Base-by-base conservation (phyloP, 2,329 filamentous ascomycete genomes). In the Hypocreales sp. region DNA sequence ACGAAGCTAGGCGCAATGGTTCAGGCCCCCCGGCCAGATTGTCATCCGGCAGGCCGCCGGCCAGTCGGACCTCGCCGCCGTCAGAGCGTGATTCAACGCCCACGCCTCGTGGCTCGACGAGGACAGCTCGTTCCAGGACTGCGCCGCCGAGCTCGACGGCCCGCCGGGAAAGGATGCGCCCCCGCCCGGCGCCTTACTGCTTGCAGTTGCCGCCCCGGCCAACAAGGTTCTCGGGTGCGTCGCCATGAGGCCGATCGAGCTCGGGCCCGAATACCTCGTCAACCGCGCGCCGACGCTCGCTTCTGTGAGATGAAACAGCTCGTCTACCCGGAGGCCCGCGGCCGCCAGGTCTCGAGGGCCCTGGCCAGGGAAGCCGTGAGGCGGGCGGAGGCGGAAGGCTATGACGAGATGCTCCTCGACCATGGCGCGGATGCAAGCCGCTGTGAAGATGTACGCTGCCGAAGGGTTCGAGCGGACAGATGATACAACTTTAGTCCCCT, bases 251-350 rank as follows among this genome's bases (percentile, higher is more conserved):
- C 35, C 42, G 4, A 20, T 45, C 14, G 22, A 32, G 2, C 26
- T 44, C 0, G 31, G 35, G 7, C 5, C 32, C 2, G 20, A 32
- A 4, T 42, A 40, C 18, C 11, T 24, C 1, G 22, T n/a, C 15
- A 25, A 21, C 3, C 30, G 17, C 11, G 5, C 3, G n/a, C 2
- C 2, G 18, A 30, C 5, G 17, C 23, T 4, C 30, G 28, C 13
- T 41, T 39, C 25, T 42, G 42, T 16, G 44, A 47, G 20, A 24
- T 46, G 12, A 47, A 45, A 21, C 31, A 43, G 7, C 32, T 46
- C 24, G 37, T 47, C 5, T 45, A 45, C 12, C 43, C 44, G 1
- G 40, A 36, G 20, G 41, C 38, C 3, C 29, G 43, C 9, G 44
- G 43, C 5, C 31, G 40, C 6, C 35, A 32, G 3, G 34, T 45